Percentiles rank a stretch among this genome's conserved stretches.
These are phyloP conservation scores for Flaveria ramosissima DNA, from an alignment of 129 eudicot species.

Conservation along the genomic window DNA sequence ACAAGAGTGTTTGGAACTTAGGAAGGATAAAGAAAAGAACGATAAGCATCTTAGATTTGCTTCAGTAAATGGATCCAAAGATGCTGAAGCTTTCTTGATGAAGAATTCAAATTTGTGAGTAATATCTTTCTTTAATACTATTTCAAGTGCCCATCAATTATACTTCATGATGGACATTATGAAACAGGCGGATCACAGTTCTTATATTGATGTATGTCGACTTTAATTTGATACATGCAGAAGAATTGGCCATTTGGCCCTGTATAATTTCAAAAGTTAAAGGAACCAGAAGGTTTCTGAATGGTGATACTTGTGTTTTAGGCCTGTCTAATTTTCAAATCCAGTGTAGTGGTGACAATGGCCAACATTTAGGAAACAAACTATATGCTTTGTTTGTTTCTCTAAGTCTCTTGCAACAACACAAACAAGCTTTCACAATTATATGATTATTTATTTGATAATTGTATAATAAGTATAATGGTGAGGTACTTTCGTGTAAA, in stretches of 20 bases:
- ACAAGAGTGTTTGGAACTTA: slow-evolving; percentile 59
- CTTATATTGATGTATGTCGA: not conserved
- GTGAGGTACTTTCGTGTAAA: slow-evolving; percentile 5
- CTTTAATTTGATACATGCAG: slow-evolving; percentile 1
- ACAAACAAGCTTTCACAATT: not conserved
- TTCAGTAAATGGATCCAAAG: slow-evolving; percentile 42
- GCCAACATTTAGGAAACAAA: slow-evolving; percentile 6
- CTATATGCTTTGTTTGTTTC: not conserved
- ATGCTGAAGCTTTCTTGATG: slow-evolving; percentile 32
- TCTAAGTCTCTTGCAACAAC: not conserved
- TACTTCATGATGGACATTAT: not conserved
- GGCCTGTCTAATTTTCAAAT: slow-evolving; percentile 4
- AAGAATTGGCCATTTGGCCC: not conserved
- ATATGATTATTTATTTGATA: slow-evolving; percentile 12
- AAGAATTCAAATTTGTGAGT: slow-evolving; percentile 39
- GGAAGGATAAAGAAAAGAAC: slow-evolving; percentile 50
- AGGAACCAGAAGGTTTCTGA: slow-evolving; percentile 12
- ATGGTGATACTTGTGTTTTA: slow-evolving; percentile 24
- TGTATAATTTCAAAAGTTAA: not conserved
- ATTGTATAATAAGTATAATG: not conserved
- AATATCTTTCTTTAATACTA: slow-evolving; percentile 6
- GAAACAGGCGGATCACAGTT: not conserved
- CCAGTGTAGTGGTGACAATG: slow-evolving; percentile 1
- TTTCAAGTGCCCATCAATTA: slow-evolving; percentile 6
- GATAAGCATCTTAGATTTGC: slow-evolving; percentile 47